Base-by-base conservation (phyloP, 2,329 filamentous ascomycete genomes). In the Endoconidiophora polonica region DNA sequence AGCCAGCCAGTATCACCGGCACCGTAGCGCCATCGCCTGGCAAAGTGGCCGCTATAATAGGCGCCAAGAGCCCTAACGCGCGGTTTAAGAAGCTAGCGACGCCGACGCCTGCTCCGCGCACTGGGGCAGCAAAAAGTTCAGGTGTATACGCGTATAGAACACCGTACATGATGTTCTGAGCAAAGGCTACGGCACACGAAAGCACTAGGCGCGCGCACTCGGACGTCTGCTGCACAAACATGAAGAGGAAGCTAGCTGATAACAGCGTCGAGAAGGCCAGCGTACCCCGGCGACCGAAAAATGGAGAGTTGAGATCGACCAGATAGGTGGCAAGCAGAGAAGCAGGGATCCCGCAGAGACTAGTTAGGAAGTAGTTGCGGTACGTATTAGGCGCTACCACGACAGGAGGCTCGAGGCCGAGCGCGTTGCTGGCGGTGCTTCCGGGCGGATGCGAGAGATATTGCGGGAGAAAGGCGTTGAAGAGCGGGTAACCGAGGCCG, bases 401-500 rank as follows among this genome's bases (percentile, higher is more conserved):
- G 10, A 16, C n/a, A 12, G 26, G 23, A 16, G 60, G 57, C 26
- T 29, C 26, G 26, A 18, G 16, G 16, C 16, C 16, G 14, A 55
- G 48, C 5, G 55, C 51, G 40, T 52, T 55, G 23, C 59, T 56
- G 22, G 61, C 58, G 7, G 60, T 61, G 33, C 56, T 51, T 16
- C 56, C 68, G 33, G 65, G 65, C 23, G 76, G 72, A 50, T 77
- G 73, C 22, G 79, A 75, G 53, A 93, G 76, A 59, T 91, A 91
- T 57, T 91, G 83, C 0, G 86, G 86, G n/a, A 94, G 71, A 65
- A 93, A 93, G 48, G 83, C 82, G 63, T 91, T 91, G 73, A 90
- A 94, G 1, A 94, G 74, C 1, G 85, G 86, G 59, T 90, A 93
- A 2, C 80, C 85, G 77, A 93, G 83, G 53, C 86, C 86, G 56